These are phyloP conservation scores for Cryptosporidium ryanae DNA, from an alignment of 169 alveolate species.

Conservation along the genomic window DNA sequence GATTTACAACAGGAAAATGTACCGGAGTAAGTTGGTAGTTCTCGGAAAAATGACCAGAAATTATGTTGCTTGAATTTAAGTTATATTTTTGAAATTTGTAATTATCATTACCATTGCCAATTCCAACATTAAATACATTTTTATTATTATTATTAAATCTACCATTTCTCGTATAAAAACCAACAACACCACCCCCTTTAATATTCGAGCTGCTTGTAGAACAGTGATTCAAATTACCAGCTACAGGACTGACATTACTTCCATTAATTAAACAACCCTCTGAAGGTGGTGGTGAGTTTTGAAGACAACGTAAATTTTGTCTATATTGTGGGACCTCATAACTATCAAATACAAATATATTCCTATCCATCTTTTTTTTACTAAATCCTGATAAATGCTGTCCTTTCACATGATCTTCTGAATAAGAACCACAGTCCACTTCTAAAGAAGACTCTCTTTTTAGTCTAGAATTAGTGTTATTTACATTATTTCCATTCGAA, in stretches of 20 bases:
- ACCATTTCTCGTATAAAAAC: no score
- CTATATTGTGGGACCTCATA: neutral
- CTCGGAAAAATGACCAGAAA: neutral
- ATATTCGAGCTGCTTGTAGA: no score
- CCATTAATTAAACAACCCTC: neutral
- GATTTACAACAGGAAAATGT: constrained; percentile 35
- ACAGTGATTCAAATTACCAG: no score
- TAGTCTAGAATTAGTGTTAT: neutral
- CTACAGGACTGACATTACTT: no score
- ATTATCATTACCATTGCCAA: neutral
- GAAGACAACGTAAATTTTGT: neutral
- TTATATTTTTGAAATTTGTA: neutral
- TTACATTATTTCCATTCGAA: neutral
- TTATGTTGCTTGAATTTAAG: neutral
- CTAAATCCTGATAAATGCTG: neutral
- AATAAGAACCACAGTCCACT: neutral
- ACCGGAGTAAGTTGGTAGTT: constrained; percentile 9
- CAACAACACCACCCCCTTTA: no score
- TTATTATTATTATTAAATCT: no score
- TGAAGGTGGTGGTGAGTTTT: neutral
- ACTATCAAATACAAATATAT: neutral
- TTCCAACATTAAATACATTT: no score
- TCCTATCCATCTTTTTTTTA: neutral
- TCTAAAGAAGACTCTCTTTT: neutral
- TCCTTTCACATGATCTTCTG: neutral